Percentiles rank a stretch among this genome's conserved stretches.
These are phyloP conservation scores for Alternaria panax DNA, from an alignment of 2,329 filamentous ascomycete genomes.

Conservation along the genomic window DNA sequence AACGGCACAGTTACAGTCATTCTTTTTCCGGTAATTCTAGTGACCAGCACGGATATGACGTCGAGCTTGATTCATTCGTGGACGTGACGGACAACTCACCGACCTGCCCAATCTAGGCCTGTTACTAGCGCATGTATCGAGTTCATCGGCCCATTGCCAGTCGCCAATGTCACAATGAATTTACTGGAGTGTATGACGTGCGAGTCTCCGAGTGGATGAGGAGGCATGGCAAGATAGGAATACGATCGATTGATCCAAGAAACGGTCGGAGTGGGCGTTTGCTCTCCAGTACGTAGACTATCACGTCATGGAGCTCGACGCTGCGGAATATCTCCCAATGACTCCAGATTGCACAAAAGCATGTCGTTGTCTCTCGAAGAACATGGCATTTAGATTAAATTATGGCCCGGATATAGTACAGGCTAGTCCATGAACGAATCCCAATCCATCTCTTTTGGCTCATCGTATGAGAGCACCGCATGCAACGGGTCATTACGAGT, in stretches of 20 bases:
- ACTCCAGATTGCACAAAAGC: neutral
- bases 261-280: neutral
- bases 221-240: neutral
- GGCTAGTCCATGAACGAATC: constrained; percentile 7
- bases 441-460: constrained; percentile 21
- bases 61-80: neutral
- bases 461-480: constrained; percentile 4
- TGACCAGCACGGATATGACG: neutral
- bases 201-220: neutral
- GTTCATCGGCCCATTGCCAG: neutral
- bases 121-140: neutral
- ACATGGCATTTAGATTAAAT: neutral
- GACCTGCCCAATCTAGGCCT: neutral
- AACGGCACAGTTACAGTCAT: no score
- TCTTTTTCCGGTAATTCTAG: neutral
- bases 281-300: neutral
- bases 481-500: neutral
- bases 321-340: neutral
- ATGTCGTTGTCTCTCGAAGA: neutral
- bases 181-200: neutral
- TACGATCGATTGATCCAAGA: neutral
- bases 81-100: neutral
- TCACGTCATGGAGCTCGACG: neutral
- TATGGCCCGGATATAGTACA: neutral
- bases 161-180: neutral